Evolutionary conservation across 768 basidiomycete species (phyloP), one percentile per base, ranked within the genome.

Genomic region (Lepiota brunneoincarnata): DNA sequence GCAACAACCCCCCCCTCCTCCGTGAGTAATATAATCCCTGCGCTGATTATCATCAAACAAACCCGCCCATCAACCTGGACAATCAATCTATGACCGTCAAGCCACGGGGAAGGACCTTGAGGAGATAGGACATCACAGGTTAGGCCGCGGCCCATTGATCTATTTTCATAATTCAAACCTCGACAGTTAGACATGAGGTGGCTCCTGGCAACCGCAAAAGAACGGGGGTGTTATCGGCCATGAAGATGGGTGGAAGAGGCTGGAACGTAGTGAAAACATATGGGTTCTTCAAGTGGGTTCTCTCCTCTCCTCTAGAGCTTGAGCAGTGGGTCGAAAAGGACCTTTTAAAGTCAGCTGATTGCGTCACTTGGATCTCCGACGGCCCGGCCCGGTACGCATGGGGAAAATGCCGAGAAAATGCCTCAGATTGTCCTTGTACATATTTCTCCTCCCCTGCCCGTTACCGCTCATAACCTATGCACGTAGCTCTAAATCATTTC

Each of bases 61-160:
- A 84, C 86, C 66, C 76, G 78, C 40, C 86, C 88, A 62, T 83
- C 80, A 37, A 76, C 77, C 60, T 86, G 82, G 31, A 87, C 79
- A 57, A 84, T 74, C 59, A 89, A 67, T 41, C 81, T 78, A 65
- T 90, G 86, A 90, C 72, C 10, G 86, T 87, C 59, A 88, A 69
- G 6, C 88, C 87, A 58, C 77, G 73, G 5, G 86, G 86, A 38
- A 89, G 72, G 58, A 89, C 71, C 86, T 88, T 55, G 18, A 38
- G 28, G 39, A 40, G 49, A 37, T n/a, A 42, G 54, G 53, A 39
- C 59, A 47, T 36, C 35, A 55, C 40, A n/a, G 9, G 31, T 42
- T 12, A 35, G 12, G 9, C 23, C 3, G 14, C 21, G 14, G 28
- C n/a, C n/a, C 11, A 42, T 24, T 24, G 12, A 15, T 48, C 36